Conservation (phyloP, 176 grass and related monocot genomes). For the Urochloa ruziziensis region DNA sequence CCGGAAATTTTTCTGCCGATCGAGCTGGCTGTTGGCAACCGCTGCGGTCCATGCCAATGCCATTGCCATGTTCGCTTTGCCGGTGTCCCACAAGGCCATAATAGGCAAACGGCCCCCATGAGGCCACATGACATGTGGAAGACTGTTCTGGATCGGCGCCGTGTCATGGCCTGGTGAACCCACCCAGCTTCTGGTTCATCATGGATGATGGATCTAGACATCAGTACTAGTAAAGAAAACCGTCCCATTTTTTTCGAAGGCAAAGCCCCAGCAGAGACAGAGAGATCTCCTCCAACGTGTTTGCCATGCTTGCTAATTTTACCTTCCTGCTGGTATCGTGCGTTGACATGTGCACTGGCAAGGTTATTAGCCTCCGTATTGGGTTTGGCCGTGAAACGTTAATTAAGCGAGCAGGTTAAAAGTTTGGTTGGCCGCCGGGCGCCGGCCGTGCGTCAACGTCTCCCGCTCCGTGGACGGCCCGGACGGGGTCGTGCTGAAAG, state of each 20-base stretch:
- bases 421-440: background rate
- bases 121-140: background rate
- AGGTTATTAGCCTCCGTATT: background rate
- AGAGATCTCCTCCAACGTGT: background rate
- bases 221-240: background rate
- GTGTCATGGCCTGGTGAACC: background rate
- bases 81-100: background rate
- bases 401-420: background rate
- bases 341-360: background rate
- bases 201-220: no score
- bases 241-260: background rate
- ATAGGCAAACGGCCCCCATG: background rate
- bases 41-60: no score
- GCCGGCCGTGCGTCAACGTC: conserved; percentile 23
- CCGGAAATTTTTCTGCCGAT: background rate
- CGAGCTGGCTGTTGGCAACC: background rate
- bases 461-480: background rate
- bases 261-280: background rate
- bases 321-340: background rate
- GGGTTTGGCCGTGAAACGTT: background rate
- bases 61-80: background rate
- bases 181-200: background rate
- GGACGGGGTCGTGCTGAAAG: background rate
- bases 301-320: background rate
- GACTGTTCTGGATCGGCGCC: background rate